These are phyloP conservation scores for Linum lewisii DNA, from an alignment of 345 rosid species.

Conservation along the genomic window DNA sequence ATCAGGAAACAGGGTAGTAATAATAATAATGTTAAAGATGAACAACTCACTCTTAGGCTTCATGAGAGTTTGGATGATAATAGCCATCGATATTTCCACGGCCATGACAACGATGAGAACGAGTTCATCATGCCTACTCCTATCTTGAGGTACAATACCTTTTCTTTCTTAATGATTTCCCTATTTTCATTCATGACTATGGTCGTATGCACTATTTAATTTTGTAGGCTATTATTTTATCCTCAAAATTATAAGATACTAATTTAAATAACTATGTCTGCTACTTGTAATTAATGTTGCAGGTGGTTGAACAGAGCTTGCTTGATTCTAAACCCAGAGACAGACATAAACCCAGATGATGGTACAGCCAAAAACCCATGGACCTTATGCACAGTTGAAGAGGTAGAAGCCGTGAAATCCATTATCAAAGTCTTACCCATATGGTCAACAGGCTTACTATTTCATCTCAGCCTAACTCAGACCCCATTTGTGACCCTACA, in stretches of 20 bases:
- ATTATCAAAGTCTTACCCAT: slow-evolving; percentile 2
- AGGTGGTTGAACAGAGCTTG: slow-evolving; percentile 8
- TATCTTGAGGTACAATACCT: too few species aligned
- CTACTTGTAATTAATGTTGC: too few species aligned
- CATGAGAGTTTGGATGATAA: too few species aligned
- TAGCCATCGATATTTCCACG: too few species aligned
- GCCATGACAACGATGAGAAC: background rate
- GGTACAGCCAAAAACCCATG: background rate
- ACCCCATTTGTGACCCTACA: background rate
- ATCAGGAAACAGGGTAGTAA: slow-evolving; percentile 23
- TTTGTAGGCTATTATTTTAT: too few species aligned
- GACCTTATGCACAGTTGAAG: slow-evolving; percentile 3
- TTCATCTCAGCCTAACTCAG: background rate
- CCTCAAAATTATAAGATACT: too few species aligned
- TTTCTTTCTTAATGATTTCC: too few species aligned
- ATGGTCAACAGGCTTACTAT: slow-evolving; percentile 1
- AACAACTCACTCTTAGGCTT: too few species aligned
- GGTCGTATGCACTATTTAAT: background rate
- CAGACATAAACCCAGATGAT: background rate
- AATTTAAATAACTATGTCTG: too few species aligned
- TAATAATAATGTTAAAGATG: background rate
- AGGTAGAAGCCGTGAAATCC: slow-evolving; percentile 6
- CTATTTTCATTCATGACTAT: too few species aligned
- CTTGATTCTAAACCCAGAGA: background rate
- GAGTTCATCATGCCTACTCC: background rate